Base-by-base conservation (phyloP, 768 basidiomycete species). In the Termitomyces heimii region DNA sequence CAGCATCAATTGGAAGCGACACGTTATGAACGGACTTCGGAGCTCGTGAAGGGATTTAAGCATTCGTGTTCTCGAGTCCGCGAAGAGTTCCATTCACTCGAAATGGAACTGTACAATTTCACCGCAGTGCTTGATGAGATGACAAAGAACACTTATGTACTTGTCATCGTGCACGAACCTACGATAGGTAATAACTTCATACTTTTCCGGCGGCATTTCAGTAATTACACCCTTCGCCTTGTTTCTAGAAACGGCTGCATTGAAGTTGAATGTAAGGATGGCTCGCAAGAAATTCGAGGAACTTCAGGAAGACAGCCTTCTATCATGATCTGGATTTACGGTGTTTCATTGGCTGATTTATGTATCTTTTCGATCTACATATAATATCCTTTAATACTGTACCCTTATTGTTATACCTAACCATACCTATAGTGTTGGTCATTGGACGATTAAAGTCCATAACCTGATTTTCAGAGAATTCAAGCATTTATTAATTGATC, bases 21-120 rank as follows among this genome's bases (percentile, higher is more conserved):
- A 58, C 84, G 91, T 28, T 91, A 92, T 68, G 91, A 92, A 70
- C 85, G 90, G 43, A 92, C 91, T 20, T 91, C 89, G 10, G 94
- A 98, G 71, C 82, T 97, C 58, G 88, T 99, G 74, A 98, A 98
- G 73, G 86, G 88, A 3, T 98, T 98, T 78, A 94, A 96, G 66
- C 85, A 92, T 63, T 88, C 91, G 20, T 97, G 94, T 71, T 83
- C 89, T 56, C 91, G 86, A 44, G 78, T 92, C 32, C 83, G 88
- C 20, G 88, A 91, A 65, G 92, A 94, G 59, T 95, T 95, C 66
- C 82, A 88, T 59, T 84, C 88, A 5, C 78, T 95, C 29, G 90
- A 94, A 72, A 86, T 96, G 83, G 89, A 93, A 65, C 78, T 92
- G 10, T 77, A 82, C 40, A 86, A 91, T 61, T 95, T 92, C 67